Conservation (phyloP, 1,139 yeast genomes). For the Hyphopichia wangnamkhiaoensis region DNA sequence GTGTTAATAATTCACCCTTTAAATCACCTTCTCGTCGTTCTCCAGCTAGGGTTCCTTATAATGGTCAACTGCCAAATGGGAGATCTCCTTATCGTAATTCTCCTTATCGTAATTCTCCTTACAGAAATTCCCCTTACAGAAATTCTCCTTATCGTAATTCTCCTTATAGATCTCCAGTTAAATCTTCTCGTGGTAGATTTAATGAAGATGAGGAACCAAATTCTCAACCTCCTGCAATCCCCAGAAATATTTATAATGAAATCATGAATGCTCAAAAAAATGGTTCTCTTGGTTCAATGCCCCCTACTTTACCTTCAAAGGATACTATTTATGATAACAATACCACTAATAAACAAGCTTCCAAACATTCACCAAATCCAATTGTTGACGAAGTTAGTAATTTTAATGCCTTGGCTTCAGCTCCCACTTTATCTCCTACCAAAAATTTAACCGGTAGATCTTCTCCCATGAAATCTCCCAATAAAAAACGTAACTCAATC, state of each 20-base stretch:
- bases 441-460: slow-evolving; percentile 5
- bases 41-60: slow-evolving; percentile 17
- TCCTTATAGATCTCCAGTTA: slow-evolving; percentile 17
- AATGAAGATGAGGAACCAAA: slow-evolving; percentile 10
- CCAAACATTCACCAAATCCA: slow-evolving; percentile 18
- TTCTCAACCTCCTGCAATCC: slow-evolving; percentile 32
- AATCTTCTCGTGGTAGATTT: no score
- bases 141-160: slow-evolving; percentile 18
- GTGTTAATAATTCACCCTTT: slow-evolving; percentile 36
- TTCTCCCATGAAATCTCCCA: not conserved
- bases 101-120: slow-evolving; percentile 24
- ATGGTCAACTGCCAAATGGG: slow-evolving; percentile 16
- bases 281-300: slow-evolving; percentile 30
- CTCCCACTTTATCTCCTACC: slow-evolving; percentile 7
- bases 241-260: slow-evolving; percentile 50
- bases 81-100: slow-evolving; percentile 17
- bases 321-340: slow-evolving; percentile 23
- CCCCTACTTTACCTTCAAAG: slow-evolving; percentile 46
- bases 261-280: slow-evolving; percentile 42
- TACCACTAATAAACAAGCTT: slow-evolving; percentile 6
- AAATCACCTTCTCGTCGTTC: slow-evolving; percentile 22
- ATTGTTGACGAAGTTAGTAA: slow-evolving; percentile 21
- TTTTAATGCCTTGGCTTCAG: slow-evolving; percentile 5
- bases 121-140: no score
- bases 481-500: slow-evolving; percentile 26